Conservation (phyloP, 768 basidiomycete species). For the Serpula lacrymans region DNA sequence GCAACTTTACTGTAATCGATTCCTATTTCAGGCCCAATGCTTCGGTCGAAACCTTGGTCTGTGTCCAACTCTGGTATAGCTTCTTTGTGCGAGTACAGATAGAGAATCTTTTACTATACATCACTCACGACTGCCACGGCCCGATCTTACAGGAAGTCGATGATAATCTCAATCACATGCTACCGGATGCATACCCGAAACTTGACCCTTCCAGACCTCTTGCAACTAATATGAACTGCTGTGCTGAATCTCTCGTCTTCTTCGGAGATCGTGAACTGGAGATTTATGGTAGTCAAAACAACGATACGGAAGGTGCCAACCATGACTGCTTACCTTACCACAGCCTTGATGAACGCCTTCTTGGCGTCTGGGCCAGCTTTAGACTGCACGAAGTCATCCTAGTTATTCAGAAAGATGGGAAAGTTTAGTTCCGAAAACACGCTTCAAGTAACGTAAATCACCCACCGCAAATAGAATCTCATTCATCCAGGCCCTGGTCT, state of each 20-base stretch:
- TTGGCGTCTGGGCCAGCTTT: constrained; percentile 76
- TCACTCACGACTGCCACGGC: no score
- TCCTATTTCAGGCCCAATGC: no score
- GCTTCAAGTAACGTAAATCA: constrained; percentile 4
- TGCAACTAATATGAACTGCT: constrained; percentile 84
- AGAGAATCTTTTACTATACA: no score
- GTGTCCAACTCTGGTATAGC: no score
- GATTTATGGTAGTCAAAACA: not conserved
- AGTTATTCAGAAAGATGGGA: not conserved
- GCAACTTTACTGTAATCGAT: no score
- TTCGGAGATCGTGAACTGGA: constrained; percentile 67
- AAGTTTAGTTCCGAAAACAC: not conserved
- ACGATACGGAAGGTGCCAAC: not conserved
- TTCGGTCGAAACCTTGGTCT: no score
- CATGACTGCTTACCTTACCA: constrained; percentile 50
- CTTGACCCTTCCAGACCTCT: constrained; percentile 81
- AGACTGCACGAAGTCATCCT: constrained; percentile 74
- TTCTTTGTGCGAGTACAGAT: no score
- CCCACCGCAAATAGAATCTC: constrained; percentile 66
- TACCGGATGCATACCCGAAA: constrained; percentile 77
- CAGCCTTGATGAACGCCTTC: constrained; percentile 69
- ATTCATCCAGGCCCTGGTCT: constrained; percentile 67
- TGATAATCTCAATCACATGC: no score
- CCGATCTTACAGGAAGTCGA: no score
- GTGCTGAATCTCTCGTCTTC: constrained; percentile 76